phyloP scores from a whole-genome alignment of 495 filamentous ascomycete species.

The Penicillium parvum region DNA sequence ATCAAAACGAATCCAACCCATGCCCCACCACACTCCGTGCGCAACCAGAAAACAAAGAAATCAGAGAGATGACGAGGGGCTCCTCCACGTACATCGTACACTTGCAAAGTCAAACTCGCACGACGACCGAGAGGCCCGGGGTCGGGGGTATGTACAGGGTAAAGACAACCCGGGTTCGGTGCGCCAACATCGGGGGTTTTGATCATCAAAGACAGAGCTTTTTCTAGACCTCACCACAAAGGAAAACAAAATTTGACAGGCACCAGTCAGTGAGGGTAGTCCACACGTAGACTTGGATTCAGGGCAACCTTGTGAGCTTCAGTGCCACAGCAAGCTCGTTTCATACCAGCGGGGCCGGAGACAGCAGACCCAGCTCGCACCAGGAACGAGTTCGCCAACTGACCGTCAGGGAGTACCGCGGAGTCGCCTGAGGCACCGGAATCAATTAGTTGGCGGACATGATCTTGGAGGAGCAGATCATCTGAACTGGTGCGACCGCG shows the following conservation, averaged over 20 bases:
- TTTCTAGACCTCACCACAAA: constrained; percentile 23
- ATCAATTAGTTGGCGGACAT: constrained; percentile 59
- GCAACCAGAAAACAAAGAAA: constrained; percentile 18
- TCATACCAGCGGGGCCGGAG: constrained; percentile 41
- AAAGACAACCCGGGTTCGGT: constrained; percentile 6
- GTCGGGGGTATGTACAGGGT: constrained; percentile 15
- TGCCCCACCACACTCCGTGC: constrained; percentile 38
- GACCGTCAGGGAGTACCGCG: constrained; percentile 36
- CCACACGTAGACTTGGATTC: constrained; percentile 35
- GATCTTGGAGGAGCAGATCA: constrained; percentile 64
- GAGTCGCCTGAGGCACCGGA: constrained; percentile 26
- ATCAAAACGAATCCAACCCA: constrained; percentile 23
- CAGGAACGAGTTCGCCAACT: constrained; percentile 39
- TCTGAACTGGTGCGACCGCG: constrained; percentile 66
- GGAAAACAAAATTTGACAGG: constrained; percentile 16
- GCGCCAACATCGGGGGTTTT: constrained; percentile 1
- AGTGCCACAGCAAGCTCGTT: constrained; percentile 46
- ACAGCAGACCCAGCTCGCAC: constrained; percentile 15
- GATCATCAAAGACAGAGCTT: constrained; percentile 20
- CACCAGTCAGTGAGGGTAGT: constrained; percentile 29
- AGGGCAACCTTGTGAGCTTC: constrained; percentile 40
- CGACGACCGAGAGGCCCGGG: constrained; percentile 14
- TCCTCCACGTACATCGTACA: constrained; percentile 42
- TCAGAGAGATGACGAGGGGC: constrained; percentile 21
- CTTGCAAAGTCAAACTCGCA: constrained; percentile 12